Conservation (phyloP, 1,284 basidiomycete genomes). For the Cerioporus squamosus region DNA sequence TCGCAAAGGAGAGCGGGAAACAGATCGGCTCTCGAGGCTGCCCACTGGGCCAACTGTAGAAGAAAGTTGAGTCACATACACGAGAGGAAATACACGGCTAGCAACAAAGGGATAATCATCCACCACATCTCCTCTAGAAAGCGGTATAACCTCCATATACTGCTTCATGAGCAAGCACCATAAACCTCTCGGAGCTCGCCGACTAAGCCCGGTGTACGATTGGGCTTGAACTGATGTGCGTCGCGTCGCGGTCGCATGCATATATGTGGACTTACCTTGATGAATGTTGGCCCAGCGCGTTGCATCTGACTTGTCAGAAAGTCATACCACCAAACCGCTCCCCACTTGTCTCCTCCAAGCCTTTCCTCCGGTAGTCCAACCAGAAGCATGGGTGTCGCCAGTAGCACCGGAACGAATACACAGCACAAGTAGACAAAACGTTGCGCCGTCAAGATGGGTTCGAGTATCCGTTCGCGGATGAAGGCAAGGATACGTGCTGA, state of each 20-base stretch:
- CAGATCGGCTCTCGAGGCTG: slow-evolving; percentile 92
- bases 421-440: slow-evolving; percentile 86
- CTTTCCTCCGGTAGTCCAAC: slow-evolving; percentile 65
- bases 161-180: too few species aligned
- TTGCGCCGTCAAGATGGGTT: slow-evolving; percentile 84
- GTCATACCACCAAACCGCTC: slow-evolving; percentile 95
- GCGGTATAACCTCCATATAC: too few species aligned
- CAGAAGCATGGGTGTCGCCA: slow-evolving; percentile 85
- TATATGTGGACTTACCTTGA: slow-evolving; percentile 72
- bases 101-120: too few species aligned
- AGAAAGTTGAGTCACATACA: neutral
- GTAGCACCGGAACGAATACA: slow-evolving; percentile 89
- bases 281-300: slow-evolving; percentile 94
- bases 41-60: slow-evolving; percentile 93
- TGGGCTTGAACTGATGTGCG: too few species aligned
- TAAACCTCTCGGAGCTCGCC: too few species aligned
- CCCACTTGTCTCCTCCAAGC: slow-evolving; percentile 76
- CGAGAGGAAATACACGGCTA: neutral
- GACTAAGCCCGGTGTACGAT: too few species aligned
- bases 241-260: too few species aligned
- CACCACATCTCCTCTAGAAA: too few species aligned
- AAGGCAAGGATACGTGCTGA: slow-evolving; percentile 46
- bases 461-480: slow-evolving; percentile 68
- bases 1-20: slow-evolving; percentile 94
- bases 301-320: slow-evolving; percentile 92